Percentiles rank a stretch among this genome's conserved stretches.
These are phyloP conservation scores for Didymella pomorum DNA, from an alignment of 2,329 filamentous ascomycete genomes.

Conservation along the genomic window DNA sequence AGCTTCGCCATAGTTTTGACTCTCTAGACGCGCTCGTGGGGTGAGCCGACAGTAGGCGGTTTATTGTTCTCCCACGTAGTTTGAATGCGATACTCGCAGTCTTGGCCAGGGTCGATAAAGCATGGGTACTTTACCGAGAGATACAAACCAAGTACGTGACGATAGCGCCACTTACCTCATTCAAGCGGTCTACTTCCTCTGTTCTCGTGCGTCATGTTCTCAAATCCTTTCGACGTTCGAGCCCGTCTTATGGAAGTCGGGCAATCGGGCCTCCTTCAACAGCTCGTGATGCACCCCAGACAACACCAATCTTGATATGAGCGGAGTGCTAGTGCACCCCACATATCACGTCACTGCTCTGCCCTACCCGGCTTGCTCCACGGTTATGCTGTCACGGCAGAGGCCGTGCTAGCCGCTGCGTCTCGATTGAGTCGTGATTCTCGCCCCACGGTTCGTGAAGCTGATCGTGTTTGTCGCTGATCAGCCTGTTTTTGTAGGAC, in stretches of 20 bases:
- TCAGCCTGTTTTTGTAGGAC: neutral
- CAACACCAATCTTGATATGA: neutral
- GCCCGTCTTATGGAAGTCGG: no score
- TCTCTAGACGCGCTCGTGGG: neutral
- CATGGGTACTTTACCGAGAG: neutral
- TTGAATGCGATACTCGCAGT: neutral
- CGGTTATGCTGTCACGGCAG: neutral
- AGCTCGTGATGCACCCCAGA: slow-evolving; percentile 3
- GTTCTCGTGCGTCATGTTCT: no score
- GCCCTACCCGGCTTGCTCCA: neutral
- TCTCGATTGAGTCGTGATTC: neutral
- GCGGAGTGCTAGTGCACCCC: slow-evolving; percentile 5
- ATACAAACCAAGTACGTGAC: neutral
- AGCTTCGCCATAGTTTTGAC: neutral
- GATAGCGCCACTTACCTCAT: slow-evolving; percentile 7
- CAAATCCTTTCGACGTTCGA: neutral
- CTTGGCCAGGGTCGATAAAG: neutral
- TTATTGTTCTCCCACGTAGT: no score
- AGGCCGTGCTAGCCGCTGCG: slow-evolving; percentile 8
- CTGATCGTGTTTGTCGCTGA: neutral
- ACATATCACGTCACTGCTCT: slow-evolving; percentile 13
- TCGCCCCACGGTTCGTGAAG: neutral
- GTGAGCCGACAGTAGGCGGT: neutral
- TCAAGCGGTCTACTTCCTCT: neutral
- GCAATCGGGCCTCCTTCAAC: no score